A percentile compares a stretch with the other conserved stretches of the same genome.
Conservation (phyloP, 2,329 filamentous ascomycete species). For the Hysterium pulicare region DNA sequence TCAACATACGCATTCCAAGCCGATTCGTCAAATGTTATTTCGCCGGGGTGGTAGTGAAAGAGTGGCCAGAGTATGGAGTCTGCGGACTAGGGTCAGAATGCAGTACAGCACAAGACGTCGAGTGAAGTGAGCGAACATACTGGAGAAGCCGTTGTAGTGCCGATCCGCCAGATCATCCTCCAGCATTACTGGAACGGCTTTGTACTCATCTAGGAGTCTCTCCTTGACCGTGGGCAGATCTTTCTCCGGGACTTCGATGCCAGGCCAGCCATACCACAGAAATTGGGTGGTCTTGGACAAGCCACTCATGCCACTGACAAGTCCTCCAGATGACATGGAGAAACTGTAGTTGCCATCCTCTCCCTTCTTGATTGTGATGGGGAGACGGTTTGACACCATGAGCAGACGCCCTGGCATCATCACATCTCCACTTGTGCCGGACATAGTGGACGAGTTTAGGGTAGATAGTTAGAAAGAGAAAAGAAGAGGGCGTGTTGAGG, state of each 20-base stretch:
- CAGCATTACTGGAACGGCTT: slow-evolving; percentile 87
- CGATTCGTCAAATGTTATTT: slow-evolving; percentile 95
- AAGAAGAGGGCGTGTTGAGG: no score
- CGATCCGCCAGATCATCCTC: slow-evolving; percentile 89
- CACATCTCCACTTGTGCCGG: slow-evolving; percentile 30
- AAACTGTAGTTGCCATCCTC: slow-evolving; percentile 91
- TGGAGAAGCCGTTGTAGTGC: slow-evolving; percentile 98
- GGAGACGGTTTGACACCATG: slow-evolving; percentile 89
- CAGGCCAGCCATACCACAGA: slow-evolving; percentile 98
- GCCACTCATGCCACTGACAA: slow-evolving; percentile 90
- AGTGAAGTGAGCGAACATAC: slow-evolving; percentile 51
- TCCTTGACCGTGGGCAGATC: slow-evolving; percentile 73
- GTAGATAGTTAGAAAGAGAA: no score
- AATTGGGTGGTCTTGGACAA: slow-evolving; percentile 90
- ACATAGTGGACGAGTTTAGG: slow-evolving; percentile 27
- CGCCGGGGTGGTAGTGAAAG: slow-evolving; percentile 97
- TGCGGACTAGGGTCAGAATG: slow-evolving; percentile 32
- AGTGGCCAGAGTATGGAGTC: slow-evolving; percentile 98
- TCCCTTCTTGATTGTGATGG: slow-evolving; percentile 92
- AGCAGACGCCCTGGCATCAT: slow-evolving; percentile 57
- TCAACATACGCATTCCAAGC: slow-evolving; percentile 92
- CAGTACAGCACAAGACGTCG: no score
- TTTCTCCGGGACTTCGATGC: slow-evolving; percentile 81
- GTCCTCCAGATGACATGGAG: slow-evolving; percentile 93
- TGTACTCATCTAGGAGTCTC: slow-evolving; percentile 80